phyloP scores from a whole-genome alignment of 2,329 filamentous ascomycete species.

The Epichloe coenophiala region DNA sequence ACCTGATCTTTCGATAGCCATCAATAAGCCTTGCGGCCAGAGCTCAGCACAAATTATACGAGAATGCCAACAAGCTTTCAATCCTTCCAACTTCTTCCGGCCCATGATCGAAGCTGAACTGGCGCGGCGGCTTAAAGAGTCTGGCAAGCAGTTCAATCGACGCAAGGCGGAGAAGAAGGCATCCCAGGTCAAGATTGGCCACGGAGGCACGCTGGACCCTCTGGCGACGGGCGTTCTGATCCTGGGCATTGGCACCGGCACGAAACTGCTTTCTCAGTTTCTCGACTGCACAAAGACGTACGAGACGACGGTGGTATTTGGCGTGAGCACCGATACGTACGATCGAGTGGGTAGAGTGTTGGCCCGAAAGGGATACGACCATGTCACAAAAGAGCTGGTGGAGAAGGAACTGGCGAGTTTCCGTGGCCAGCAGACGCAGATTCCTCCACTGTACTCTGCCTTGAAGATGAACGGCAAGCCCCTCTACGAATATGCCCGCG shows the following conservation, averaged over 20 bases:
- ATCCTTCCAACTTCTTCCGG: conserved; percentile 64
- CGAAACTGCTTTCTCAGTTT: conserved; percentile 68
- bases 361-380: conserved; percentile 58
- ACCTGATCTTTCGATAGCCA: conserved; percentile 39
- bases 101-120: conserved; percentile 59
- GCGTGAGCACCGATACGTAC: conserved; percentile 85
- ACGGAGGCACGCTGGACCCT: conserved; percentile 90
- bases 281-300: conserved; percentile 87
- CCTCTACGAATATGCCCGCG: conserved; percentile 88
- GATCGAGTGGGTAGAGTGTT: conserved; percentile 77
- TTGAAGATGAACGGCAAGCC: conserved; percentile 89
- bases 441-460: conserved; percentile 85
- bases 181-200: conserved; percentile 78
- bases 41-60: conserved; percentile 86
- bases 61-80: conserved; percentile 74
- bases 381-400: conserved; percentile 67
- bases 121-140: conserved; percentile 40
- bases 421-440: conserved; percentile 73
- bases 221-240: conserved; percentile 89
- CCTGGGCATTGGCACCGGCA: conserved; percentile 73
- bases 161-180: conserved; percentile 43
- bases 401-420: conserved; percentile 65
- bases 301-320: conserved; percentile 79
- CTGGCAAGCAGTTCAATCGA: conserved; percentile 44
- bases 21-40: conserved; percentile 81